A percentile compares a stretch with the other conserved stretches of the same genome.
phyloP scores from a whole-genome alignment of 352 stramenopile genomes.

The Pythium aristosporum region DNA sequence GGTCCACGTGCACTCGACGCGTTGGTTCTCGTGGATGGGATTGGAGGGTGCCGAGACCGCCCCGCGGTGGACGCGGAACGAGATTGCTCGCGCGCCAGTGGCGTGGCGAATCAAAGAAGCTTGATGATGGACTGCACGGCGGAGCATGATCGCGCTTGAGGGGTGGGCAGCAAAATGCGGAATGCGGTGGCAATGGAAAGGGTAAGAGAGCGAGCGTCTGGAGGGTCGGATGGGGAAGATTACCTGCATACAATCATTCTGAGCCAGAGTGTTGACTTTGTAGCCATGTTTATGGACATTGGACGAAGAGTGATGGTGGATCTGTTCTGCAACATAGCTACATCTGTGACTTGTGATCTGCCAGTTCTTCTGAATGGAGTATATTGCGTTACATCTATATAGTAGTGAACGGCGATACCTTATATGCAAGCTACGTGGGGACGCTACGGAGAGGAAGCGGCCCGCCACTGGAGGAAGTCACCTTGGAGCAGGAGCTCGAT shows the following conservation, averaged over 20 bases:
- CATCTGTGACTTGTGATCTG: no score
- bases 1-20: constrained; percentile 19
- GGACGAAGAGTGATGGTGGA: not conserved
- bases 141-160: not conserved
- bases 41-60: not conserved
- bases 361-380: not conserved
- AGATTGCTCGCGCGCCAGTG: not conserved
- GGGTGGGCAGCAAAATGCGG: not conserved
- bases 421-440: not conserved
- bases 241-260: not conserved
- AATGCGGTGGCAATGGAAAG: not conserved
- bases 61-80: constrained; percentile 15
- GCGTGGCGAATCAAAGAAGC: not conserved
- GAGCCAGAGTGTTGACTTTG: not conserved
- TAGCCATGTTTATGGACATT: not conserved
- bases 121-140: not conserved
- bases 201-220: not conserved
- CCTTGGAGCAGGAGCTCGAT: not conserved
- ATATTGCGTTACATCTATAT: not conserved
- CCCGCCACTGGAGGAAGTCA: constrained; percentile 1
- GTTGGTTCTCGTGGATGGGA: constrained; percentile 17
- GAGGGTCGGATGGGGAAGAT: not conserved
- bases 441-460: not conserved
- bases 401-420: no score
- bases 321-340: no score